Evolutionary conservation across 495 filamentous ascomycete species (phyloP).

Genomic region (Rhypophila decipiens): DNA sequence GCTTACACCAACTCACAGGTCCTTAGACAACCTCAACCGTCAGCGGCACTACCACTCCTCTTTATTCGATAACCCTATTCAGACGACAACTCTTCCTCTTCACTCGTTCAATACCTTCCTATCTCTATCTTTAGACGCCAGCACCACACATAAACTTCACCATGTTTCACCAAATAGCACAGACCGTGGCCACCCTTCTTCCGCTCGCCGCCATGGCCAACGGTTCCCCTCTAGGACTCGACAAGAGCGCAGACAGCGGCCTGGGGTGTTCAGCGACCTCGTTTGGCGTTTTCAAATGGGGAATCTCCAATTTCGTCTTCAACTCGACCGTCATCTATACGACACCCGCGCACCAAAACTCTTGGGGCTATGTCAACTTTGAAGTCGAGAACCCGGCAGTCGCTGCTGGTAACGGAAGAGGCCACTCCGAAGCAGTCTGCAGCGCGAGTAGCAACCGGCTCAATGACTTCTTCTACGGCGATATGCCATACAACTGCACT

Average conservation of each 20-base stretch:
- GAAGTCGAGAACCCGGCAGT: slow-evolving; percentile 38
- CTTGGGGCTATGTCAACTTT: slow-evolving; percentile 35
- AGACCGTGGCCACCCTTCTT: background rate
- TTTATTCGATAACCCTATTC: no score
- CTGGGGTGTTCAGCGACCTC: slow-evolving; percentile 25
- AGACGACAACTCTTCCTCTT: no score
- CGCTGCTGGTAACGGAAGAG: slow-evolving; percentile 4
- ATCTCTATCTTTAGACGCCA: no score
- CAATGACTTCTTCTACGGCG: slow-evolving; percentile 40
- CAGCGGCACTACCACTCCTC: no score
- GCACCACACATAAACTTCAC: no score
- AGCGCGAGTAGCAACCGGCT: slow-evolving; percentile 34
- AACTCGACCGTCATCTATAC: slow-evolving; percentile 35
- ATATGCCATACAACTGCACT: slow-evolving; percentile 29
- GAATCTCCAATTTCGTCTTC: slow-evolving; percentile 29
- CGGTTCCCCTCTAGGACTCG: slow-evolving; percentile 2
- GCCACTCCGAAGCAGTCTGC: slow-evolving; percentile 27
- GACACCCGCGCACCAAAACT: slow-evolving; percentile 39
- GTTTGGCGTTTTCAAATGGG: slow-evolving; percentile 30
- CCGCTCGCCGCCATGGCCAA: background rate
- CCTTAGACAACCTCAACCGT: no score
- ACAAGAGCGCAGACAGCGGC: background rate
- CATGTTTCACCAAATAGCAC: background rate
- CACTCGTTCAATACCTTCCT: no score
- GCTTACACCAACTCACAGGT: no score